phyloP scores from a whole-genome alignment of 768 basidiomycete genomes.

The Leccinum subgranulosum region DNA sequence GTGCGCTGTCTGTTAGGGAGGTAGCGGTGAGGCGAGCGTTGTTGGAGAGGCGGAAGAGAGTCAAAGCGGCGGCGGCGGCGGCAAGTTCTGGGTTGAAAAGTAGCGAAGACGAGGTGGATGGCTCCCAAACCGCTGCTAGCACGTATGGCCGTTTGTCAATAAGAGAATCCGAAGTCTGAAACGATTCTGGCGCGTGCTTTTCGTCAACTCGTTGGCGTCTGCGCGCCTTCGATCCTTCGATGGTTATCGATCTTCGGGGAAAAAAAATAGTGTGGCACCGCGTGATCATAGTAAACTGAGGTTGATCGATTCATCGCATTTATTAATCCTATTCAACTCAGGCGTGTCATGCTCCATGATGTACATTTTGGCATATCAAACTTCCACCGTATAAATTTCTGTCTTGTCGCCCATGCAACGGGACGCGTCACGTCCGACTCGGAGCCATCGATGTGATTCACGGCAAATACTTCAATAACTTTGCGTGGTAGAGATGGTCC shows the following conservation, averaged over 20 bases:
- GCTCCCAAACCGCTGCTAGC: background rate
- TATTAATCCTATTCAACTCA: background rate
- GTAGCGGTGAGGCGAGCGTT: slow-evolving; percentile 23
- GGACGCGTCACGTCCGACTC: background rate
- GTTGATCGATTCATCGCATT: background rate
- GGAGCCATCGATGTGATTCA: background rate
- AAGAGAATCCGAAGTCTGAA: background rate
- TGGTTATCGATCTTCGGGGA: no score
- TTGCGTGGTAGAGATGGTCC: slow-evolving; percentile 14
- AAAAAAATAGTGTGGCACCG: no score
- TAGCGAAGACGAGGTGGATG: background rate
- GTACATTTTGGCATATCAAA: background rate
- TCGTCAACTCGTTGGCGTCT: no score
- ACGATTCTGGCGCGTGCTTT: background rate
- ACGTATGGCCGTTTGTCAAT: background rate
- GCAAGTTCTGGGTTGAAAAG: background rate
- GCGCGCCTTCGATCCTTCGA: no score
- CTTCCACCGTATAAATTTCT: background rate
- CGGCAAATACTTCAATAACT: slow-evolving; percentile 4
- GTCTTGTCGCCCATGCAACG: background rate
- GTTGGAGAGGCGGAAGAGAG: slow-evolving; percentile 25
- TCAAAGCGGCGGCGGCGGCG: slow-evolving; percentile 12
- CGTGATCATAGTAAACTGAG: no score
- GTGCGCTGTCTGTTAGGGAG: slow-evolving; percentile 21
- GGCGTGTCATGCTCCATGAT: background rate